Evolutionary conservation across 768 basidiomycete species (phyloP), one percentile per base, ranked within the genome.

Genomic region (Tulasnella calospora): DNA sequence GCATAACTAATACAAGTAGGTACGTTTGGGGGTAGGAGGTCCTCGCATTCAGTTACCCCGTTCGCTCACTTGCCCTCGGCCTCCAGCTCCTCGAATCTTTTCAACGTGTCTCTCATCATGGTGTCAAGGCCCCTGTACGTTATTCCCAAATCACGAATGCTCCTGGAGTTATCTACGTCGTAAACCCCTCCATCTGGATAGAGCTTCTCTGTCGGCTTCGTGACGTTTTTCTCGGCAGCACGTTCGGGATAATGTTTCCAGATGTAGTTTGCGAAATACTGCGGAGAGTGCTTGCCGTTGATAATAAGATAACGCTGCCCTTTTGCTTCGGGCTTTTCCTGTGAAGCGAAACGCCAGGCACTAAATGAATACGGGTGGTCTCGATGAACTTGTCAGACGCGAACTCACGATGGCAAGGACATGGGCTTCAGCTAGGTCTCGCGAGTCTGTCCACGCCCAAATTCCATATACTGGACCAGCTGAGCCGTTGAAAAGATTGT

Each of bases 351-450:
- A 33, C 19, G 27, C 13, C 27, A 15, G 71, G 33, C 27, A 72
- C 15, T 9, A 23, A 23, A 51, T 51, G 47, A 51, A 33, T 30
- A 36, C 10, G 4, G 35, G 10, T 41, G 10, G 38, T 2, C 33
- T 3, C 27, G 17, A n/a, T 27, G 19, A 46, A 51, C 15, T 38
- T 27, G 7, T 46, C 4, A 8, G n/a, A n/a, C 1, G 2, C 21
- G 41, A 44, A 72, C 77, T n/a, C 44, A 80, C 23, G 74, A 84
- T 79, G 3, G 81, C 79, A 15, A 81, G 79, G 35, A 82, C 79
- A 51, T 84, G 83, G 40, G 83, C 71, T 19, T 69, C 17, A 2
- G 83, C 83, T 21, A 83, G 80, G 55, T 84, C 83, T 10, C 84
- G 78, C 13, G 84, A 84, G 78, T 84, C 84, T 46, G 83, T 81